Percentiles rank a stretch among this genome's conserved stretches.
phyloP scores from a whole-genome alignment of 306 rosid genomes.

The Sphenostylis stenocarpa region DNA sequence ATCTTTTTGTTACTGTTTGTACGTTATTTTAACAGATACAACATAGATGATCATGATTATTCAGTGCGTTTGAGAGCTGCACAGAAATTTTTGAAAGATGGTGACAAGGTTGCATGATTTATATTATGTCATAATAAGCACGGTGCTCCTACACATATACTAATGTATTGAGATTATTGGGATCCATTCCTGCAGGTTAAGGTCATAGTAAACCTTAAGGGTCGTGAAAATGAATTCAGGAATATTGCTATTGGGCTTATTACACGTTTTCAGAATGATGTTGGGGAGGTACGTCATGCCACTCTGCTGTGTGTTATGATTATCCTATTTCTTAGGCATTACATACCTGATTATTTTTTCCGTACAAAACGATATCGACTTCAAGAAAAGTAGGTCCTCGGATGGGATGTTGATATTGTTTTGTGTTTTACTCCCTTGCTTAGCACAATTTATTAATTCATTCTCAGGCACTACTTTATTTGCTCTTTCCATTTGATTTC shows the following conservation, averaged over 20 bases:
- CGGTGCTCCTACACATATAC: neutral
- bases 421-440: neutral
- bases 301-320: slow-evolving; percentile 4
- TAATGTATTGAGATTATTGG: slow-evolving; percentile 28
- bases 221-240: slow-evolving; percentile 95
- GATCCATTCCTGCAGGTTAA: slow-evolving; percentile 70
- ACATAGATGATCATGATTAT: slow-evolving; percentile 96
- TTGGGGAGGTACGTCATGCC: slow-evolving; percentile 79
- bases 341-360: neutral
- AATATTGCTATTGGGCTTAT: slow-evolving; percentile 87
- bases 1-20: neutral
- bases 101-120: slow-evolving; percentile 77
- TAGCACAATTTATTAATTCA: slow-evolving; percentile 5
- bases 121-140: neutral
- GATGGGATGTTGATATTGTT: neutral
- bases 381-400: neutral
- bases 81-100: slow-evolving; percentile 81
- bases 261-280: slow-evolving; percentile 81
- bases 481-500: neutral
- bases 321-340: slow-evolving; percentile 10
- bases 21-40: slow-evolving; percentile 62
- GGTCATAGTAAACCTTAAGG: slow-evolving; percentile 90
- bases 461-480: neutral
- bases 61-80: slow-evolving; percentile 98
- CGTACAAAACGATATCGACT: neutral